A percentile compares a stretch with the other conserved stretches of the same genome.
These are phyloP conservation scores for Micromonas commoda DNA, from an alignment of 139 green algal genomes.

Conservation along the genomic window DNA sequence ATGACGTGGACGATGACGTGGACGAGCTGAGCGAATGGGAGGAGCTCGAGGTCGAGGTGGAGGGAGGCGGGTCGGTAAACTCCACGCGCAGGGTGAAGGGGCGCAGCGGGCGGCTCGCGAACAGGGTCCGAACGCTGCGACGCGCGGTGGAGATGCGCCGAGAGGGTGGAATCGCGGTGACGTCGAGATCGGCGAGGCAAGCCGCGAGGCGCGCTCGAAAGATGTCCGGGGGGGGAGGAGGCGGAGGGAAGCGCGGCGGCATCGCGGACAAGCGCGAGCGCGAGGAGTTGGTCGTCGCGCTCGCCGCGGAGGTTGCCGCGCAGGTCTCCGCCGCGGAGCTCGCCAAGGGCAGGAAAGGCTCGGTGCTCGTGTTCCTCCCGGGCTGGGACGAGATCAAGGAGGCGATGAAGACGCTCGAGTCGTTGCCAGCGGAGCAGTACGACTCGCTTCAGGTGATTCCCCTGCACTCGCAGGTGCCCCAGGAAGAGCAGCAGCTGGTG, in stretches of 20 bases:
- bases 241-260: too few relatives aligned
- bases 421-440: not conserved
- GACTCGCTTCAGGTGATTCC: slow-evolving; percentile 19
- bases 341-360: slow-evolving; percentile 25
- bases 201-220: not conserved
- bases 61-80: not conserved
- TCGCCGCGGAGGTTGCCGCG: not conserved
- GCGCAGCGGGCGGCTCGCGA: not conserved
- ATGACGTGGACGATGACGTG: slow-evolving; percentile 14
- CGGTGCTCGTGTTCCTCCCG: slow-evolving; percentile 47
- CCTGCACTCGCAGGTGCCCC: slow-evolving; percentile 39
- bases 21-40: not conserved
- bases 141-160: not conserved
- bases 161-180: not conserved
- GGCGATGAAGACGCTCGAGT: not conserved
- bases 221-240: not conserved
- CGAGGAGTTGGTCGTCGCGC: not conserved
- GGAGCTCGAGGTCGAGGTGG: not conserved
- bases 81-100: not conserved
- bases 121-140: not conserved
- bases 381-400: slow-evolving; percentile 34
- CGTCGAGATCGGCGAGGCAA: not conserved
- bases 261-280: not conserved
- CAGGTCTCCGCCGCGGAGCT: not conserved
- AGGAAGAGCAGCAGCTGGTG: slow-evolving; percentile 36